phyloP scores from a whole-genome alignment of 148 eudicot genomes.

The Rheum nobile region DNA sequence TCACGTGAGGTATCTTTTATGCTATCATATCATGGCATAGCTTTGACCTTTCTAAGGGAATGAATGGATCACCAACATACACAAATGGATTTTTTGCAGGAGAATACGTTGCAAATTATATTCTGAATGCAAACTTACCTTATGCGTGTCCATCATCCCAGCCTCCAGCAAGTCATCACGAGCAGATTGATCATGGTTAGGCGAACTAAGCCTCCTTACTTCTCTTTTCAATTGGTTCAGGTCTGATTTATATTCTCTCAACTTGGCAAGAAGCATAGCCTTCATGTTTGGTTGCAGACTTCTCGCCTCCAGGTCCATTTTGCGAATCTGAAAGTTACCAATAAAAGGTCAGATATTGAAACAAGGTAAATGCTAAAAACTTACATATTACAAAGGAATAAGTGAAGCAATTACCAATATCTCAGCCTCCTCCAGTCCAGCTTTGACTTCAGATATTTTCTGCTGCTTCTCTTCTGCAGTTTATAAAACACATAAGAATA shows the following conservation, averaged over 20 bases:
- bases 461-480: conserved; percentile 58
- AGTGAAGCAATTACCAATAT: conserved; percentile 45
- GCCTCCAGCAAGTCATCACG: conserved; percentile 68
- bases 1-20: not conserved
- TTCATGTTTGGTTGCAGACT: conserved; percentile 83
- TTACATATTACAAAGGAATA: not conserved
- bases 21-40: not conserved
- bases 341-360: conserved; percentile 1
- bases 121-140: conserved; percentile 24
- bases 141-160: conserved; percentile 50
- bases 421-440: conserved; percentile 78
- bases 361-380: not conserved
- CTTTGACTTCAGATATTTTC: conserved; percentile 55
- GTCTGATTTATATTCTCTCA: conserved; percentile 83
- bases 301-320: conserved; percentile 96
- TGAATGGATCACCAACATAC: not conserved
- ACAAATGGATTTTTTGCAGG: not conserved
- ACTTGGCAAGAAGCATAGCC: conserved; percentile 83
- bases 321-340: conserved; percentile 49
- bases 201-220: conserved; percentile 43
- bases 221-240: conserved; percentile 76
- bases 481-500: conserved; percentile 3
- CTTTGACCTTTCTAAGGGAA: not conserved
- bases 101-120: not conserved
- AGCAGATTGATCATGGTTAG: conserved; percentile 43